Base-by-base conservation (phyloP, 1,284 basidiomycete genomes). In the Cutaneotrichosporon cavernicola region DNA sequence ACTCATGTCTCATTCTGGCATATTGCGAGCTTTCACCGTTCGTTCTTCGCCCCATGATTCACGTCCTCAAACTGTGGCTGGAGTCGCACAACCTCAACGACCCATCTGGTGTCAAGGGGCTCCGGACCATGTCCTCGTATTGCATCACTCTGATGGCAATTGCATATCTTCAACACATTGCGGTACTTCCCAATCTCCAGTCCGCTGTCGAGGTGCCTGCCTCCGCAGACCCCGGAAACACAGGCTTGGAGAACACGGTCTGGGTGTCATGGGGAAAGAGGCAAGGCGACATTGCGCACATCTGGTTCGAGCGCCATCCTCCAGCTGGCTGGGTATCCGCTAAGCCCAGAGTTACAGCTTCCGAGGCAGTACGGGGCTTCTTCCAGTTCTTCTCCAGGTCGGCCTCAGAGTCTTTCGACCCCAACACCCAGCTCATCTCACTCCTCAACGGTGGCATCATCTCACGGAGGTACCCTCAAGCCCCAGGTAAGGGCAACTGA, bases 141-240 rank as follows among this genome's bases (percentile, higher is more conserved):
- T 77, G 78, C 61, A 68, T 80, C 30, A 78, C 76, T 2, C 70
- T 81, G 11, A 78, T 81, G 76, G 74, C 73, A 9, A 81, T 81
- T 47, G 75, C 72, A 3, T 81, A 81, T 60, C 70, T 81, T 13
- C 80, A 80, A 59, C 58, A 63, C 22, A 65, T 69, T 14, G 75
- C 74, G 9, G 66, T 65, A 16, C 65, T 81, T 6, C 79, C 80
- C 2, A 81, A 79, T 59, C 74, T 81, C 4, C 80, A 81, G 60
- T 67, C 65, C 5, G 59, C 65, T 13, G 68, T 76, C 26, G 10
- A 61, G 40, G 7, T 51, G 60, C 30, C 67, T 61, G 5, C 9
- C 11, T n/a, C 11, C 1, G 32, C 32, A n/a, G 52, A 62, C 10
- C 61, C 65, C 1, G 14, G 34, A 26, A 13, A 58, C 55, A 30